Percentiles rank a stretch among this genome's conserved stretches.
phyloP scores from a whole-genome alignment of 306 rosid genomes.

The Trifolium fragiferum region DNA sequence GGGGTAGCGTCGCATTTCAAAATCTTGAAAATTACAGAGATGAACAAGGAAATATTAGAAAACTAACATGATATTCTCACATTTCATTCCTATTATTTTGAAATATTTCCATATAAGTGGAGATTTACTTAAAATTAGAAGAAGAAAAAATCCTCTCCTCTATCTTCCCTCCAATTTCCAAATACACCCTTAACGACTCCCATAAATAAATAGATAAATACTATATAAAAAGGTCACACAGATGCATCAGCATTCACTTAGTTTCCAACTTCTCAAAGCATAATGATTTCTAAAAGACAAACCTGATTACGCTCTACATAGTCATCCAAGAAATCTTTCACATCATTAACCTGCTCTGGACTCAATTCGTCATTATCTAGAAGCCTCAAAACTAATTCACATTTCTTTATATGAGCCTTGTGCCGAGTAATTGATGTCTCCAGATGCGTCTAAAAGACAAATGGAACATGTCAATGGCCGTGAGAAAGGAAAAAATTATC shows the following conservation, averaged over 20 bases:
- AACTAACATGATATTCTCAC: constrained; percentile 8
- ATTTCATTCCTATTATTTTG: constrained; percentile 18
- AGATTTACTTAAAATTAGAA: neutral
- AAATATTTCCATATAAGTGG: neutral
- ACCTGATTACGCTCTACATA: constrained; percentile 99
- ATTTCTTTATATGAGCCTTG: constrained; percentile 97
- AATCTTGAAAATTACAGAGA: constrained; percentile 31
- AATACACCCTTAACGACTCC: constrained; percentile 29
- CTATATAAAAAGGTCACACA: constrained; percentile 20
- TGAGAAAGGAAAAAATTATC: constrained; percentile 35
- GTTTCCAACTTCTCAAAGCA: constrained; percentile 19
- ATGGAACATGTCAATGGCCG: constrained; percentile 34
- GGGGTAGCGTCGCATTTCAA: constrained; percentile 32
- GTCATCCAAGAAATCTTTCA: constrained; percentile 91
- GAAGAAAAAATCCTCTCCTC: neutral
- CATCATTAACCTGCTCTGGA: constrained; percentile 97
- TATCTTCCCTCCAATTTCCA: constrained; percentile 25
- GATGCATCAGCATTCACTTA: constrained; percentile 23
- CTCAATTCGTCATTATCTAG: constrained; percentile 96
- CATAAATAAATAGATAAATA: neutral
- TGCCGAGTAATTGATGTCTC: constrained; percentile 94
- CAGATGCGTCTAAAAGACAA: constrained; percentile 67
- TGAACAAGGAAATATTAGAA: constrained; percentile 15
- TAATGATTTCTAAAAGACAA: constrained; percentile 34
- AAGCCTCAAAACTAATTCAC: constrained; percentile 87